These are phyloP conservation scores for Magnolia kwangsiensis DNA, from an alignment of 164 flowering plant species.

Conservation along the genomic window DNA sequence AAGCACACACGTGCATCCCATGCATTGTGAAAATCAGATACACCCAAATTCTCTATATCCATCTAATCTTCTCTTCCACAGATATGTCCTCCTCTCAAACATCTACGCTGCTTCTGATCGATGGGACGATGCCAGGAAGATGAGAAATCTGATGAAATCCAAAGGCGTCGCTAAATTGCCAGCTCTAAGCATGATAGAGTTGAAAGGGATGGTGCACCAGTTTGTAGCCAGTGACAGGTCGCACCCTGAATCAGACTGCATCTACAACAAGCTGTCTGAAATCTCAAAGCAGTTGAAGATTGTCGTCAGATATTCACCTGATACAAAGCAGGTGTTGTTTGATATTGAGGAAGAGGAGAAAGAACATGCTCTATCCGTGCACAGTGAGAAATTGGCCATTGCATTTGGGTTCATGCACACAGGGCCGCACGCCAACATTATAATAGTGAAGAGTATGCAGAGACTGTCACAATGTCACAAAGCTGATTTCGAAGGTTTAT, in stretches of 20 bases:
- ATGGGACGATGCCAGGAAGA: conserved; percentile 22
- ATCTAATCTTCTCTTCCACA: conserved; percentile 7
- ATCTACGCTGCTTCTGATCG: conserved; percentile 23
- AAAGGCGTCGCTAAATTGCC: conserved; percentile 20
- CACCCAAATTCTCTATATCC: background rate
- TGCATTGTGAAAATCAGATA: background rate
- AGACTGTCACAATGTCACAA: conserved; percentile 25
- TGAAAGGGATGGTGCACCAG: conserved; percentile 27
- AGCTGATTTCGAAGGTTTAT: conserved; percentile 41
- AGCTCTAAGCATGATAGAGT: conserved; percentile 31
- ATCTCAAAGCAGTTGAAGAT: conserved; percentile 16
- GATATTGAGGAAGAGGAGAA: conserved; percentile 36
- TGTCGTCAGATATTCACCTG: conserved; percentile 23
- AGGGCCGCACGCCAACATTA: conserved; percentile 6
- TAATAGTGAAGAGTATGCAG: conserved; percentile 24
- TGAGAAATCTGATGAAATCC: conserved; percentile 23
- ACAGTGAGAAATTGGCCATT: conserved; percentile 38
- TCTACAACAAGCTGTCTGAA: conserved; percentile 24
- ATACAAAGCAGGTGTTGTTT: conserved; percentile 25
- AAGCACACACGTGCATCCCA: background rate
- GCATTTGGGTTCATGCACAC: conserved; percentile 25
- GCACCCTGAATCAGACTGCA: conserved; percentile 19
- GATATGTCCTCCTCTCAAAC: conserved; percentile 30
- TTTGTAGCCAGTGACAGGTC: conserved; percentile 25
- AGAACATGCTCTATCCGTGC: conserved; percentile 21